These are phyloP conservation scores for Pythium oligandrum DNA, from an alignment of 352 stramenopile species.

Conservation along the genomic window DNA sequence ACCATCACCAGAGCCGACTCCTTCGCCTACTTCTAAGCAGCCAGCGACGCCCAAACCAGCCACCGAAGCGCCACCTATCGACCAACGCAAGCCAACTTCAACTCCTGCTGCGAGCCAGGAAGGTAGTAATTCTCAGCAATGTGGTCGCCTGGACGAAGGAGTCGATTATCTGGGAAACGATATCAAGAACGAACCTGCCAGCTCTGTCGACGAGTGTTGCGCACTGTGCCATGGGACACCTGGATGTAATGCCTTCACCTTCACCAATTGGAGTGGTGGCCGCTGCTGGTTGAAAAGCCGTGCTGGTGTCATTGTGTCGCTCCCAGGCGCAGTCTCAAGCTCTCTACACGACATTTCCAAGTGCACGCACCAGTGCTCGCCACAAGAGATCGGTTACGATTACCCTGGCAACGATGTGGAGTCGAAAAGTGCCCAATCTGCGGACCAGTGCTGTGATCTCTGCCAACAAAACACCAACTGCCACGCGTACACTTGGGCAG, in stretches of 20 bases:
- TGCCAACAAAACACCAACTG: constrained; percentile 13
- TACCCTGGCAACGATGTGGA: constrained; percentile 25
- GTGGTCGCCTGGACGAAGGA: constrained; percentile 17
- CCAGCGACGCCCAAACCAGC: constrained; percentile 5
- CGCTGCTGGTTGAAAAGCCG: constrained; percentile 30
- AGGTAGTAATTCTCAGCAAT: not conserved
- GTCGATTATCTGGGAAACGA: constrained; percentile 36
- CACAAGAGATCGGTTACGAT: constrained; percentile 16
- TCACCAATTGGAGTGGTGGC: constrained; percentile 19
- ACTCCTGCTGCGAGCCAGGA: not conserved
- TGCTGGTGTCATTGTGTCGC: constrained; percentile 18
- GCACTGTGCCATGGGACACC: constrained; percentile 18
- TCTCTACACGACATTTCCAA: constrained; percentile 24
- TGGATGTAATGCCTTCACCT: constrained; percentile 24
- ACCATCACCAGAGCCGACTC: constrained; percentile 1
- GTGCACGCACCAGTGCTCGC: constrained; percentile 18
- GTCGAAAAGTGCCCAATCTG: not conserved
- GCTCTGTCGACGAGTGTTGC: constrained; percentile 20
- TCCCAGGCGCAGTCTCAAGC: constrained; percentile 14
- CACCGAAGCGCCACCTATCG: too few relatives aligned
- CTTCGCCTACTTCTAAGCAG: constrained; percentile 1
- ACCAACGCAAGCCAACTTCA: too few relatives aligned
- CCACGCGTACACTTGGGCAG: constrained; percentile 27
- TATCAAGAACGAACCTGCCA: constrained; percentile 12
- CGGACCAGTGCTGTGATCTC: constrained; percentile 18